Base-by-base conservation (phyloP, 495 filamentous ascomycete species). In the Aspergillus haitiensis region DNA sequence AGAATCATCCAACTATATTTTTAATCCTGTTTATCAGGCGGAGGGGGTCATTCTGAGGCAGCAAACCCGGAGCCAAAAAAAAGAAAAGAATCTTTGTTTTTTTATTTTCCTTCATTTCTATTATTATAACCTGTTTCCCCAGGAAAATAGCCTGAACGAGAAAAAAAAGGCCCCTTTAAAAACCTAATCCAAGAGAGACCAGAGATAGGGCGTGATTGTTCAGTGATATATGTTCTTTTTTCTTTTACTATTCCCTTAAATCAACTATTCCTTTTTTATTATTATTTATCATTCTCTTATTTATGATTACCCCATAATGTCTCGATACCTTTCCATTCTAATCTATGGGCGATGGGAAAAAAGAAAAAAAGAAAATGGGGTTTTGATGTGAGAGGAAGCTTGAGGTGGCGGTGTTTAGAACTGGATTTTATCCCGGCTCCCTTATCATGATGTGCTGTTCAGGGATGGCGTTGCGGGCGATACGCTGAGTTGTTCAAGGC, bases 1-100 rank as follows among this genome's bases (percentile, higher is more conserved):
- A 61, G 53, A 61, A 31, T 27, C 59, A 46, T 37, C 42, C 58
- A 55, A 42, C 52, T 33, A 44, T 55, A 39, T 44, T 56, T 27
- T 36, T 56, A 52, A 61, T 56, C 33, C 42, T 40, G 56, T 52
- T 12, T 39, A 54, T 10, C 37, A 50, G 40, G 52, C 8, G 40
- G 32, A 32, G 54, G 54, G 32, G n/a, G 7, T 33, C 33, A 48
- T 39, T 15, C 40, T 51, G 48, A 51, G 48, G 34, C 48, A 32
- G 32, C 27, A 51, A 13, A 34, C 33, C 48, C 33, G 16, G 45
- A 27, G 55, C 44, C 12, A 37, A 21, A 55, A 46, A 56, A 57
- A 57, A 46, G 36, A 15, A 18, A 36, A n/a, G 40, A 60, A 54
- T 47, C 21, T 46, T 47, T 47, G 2, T 40, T 40, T 9, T 9